phyloP scores from a whole-genome alignment of 2,329 filamentous ascomycete genomes.

The Colletotrichum sidae region DNA sequence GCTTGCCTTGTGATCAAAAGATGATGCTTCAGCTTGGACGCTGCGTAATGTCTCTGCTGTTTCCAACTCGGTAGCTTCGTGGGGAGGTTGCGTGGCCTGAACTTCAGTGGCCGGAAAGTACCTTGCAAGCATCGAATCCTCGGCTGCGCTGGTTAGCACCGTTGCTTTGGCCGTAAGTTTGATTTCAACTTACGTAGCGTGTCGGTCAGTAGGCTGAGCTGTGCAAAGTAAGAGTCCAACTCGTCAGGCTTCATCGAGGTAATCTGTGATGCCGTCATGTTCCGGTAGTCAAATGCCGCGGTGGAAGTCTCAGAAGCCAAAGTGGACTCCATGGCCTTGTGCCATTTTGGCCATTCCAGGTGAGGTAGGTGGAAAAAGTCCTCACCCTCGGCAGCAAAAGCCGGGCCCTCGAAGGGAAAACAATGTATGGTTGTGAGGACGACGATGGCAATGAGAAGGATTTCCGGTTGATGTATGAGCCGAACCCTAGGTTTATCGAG shows the following conservation, averaged over 20 bases:
- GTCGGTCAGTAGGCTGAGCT: slow-evolving; percentile 48
- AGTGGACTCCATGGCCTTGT: slow-evolving; percentile 53
- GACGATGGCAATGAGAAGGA: slow-evolving; percentile 76
- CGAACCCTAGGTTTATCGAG: slow-evolving; percentile 56
- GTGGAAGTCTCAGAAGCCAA: slow-evolving; percentile 41
- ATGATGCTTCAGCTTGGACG: slow-evolving; percentile 24
- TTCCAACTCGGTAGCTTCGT: slow-evolving; percentile 43
- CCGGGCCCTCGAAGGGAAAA: slow-evolving; percentile 76
- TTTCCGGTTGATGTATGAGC: slow-evolving; percentile 76
- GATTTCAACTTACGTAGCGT: slow-evolving; percentile 48
- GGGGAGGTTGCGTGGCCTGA: slow-evolving; percentile 31
- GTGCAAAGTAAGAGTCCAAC: slow-evolving; percentile 73
- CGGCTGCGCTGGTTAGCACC: slow-evolving; percentile 18
- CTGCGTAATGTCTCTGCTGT: slow-evolving; percentile 36
- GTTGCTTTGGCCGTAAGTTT: slow-evolving; percentile 39
- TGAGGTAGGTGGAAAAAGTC: slow-evolving; percentile 49
- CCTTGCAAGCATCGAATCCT: slow-evolving; percentile 37
- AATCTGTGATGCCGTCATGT: slow-evolving; percentile 71
- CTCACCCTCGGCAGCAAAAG: slow-evolving; percentile 63
- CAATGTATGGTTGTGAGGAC: slow-evolving; percentile 83
- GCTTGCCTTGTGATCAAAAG: slow-evolving; percentile 1
- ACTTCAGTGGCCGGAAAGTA: slow-evolving; percentile 50
- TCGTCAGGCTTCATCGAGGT: slow-evolving; percentile 69
- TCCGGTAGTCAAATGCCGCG: slow-evolving; percentile 55
- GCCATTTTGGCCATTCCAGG: slow-evolving; percentile 82